phyloP scores from a whole-genome alignment of 495 filamentous ascomycete genomes.

The Bathelium albidoporum region DNA sequence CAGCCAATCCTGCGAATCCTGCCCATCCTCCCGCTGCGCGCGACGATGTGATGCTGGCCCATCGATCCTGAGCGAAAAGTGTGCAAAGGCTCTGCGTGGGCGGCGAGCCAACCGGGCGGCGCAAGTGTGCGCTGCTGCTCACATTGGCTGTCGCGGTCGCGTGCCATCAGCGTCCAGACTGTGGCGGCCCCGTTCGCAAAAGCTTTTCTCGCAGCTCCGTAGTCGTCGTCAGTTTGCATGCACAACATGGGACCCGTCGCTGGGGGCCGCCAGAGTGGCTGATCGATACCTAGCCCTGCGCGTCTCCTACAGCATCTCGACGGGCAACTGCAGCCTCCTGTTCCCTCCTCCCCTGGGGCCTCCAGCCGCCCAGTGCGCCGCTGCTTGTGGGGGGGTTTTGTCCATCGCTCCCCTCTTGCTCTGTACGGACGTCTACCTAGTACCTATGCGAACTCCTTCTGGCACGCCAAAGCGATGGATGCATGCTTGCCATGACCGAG shows the following conservation, averaged over 20 bases:
- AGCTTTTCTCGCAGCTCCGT: not conserved
- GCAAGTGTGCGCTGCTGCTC: not conserved
- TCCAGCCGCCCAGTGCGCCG: not conserved
- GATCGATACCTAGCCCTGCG: no score
- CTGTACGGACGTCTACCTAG: not conserved
- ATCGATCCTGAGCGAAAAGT: not conserved
- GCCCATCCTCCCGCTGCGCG: not conserved
- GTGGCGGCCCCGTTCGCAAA: not conserved
- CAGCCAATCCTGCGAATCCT: not conserved
- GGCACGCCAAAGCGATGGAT: not conserved
- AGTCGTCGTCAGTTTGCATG: not conserved
- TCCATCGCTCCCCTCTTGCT: not conserved
- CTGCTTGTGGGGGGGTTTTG: not conserved
- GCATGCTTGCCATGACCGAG: not conserved
- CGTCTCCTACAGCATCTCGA: not conserved
- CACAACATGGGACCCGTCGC: not conserved
- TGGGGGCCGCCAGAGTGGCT: not conserved
- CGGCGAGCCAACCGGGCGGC: not conserved
- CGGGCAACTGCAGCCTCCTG: constrained; percentile 3
- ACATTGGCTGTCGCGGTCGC: not conserved
- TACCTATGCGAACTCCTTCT: not conserved
- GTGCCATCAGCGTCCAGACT: not conserved
- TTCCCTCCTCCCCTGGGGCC: not conserved
- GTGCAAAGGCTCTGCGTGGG: not conserved
- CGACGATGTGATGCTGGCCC: not conserved